These are phyloP conservation scores for Colletotrichum orbiculare DNA, from an alignment of 2,329 filamentous ascomycete species.

Conservation along the genomic window DNA sequence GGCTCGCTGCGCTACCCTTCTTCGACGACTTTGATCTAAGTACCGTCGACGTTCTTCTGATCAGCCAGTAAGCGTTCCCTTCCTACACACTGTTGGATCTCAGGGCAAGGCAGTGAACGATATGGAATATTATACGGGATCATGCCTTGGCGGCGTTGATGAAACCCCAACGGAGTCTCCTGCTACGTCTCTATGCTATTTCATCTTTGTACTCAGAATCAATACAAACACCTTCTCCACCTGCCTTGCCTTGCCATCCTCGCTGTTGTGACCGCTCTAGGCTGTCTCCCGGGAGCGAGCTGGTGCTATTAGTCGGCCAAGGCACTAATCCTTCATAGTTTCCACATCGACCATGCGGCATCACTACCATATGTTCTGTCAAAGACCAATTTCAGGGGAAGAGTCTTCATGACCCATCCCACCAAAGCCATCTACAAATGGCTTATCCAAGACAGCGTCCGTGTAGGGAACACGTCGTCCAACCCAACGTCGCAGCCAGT, in stretches of 20 bases:
- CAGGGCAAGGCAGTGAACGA: slow-evolving; percentile 42
- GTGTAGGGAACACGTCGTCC: slow-evolving; percentile 80
- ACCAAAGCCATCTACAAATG: slow-evolving; percentile 99
- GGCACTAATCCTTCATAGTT: slow-evolving; percentile 67
- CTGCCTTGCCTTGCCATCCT: slow-evolving; percentile 38
- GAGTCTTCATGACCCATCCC: slow-evolving; percentile 99
- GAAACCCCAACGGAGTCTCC: slow-evolving; percentile 31
- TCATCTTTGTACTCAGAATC: slow-evolving; percentile 37
- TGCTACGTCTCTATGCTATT: slow-evolving; percentile 35
- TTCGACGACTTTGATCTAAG: slow-evolving; percentile 99
- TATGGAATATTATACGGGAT: slow-evolving; percentile 30
- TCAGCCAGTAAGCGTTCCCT: slow-evolving; percentile 90
- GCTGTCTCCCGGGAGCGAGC: background rate
- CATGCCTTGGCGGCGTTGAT: slow-evolving; percentile 20
- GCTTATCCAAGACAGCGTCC: slow-evolving; percentile 96
- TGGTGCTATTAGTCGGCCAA: slow-evolving; percentile 8
- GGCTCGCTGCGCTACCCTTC: slow-evolving; percentile 91
- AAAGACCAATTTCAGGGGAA: slow-evolving; percentile 96
- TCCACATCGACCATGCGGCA: slow-evolving; percentile 98
- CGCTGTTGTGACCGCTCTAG: slow-evolving; percentile 28
- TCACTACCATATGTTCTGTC: slow-evolving; percentile 97
- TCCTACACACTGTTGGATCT: slow-evolving; percentile 36
- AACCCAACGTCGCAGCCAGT: slow-evolving; percentile 77
- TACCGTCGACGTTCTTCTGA: slow-evolving; percentile 94
- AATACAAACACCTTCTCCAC: slow-evolving; percentile 38